Base-by-base conservation (phyloP, 2,329 filamentous ascomycete species). In the Trichoderma sp. region DNA sequence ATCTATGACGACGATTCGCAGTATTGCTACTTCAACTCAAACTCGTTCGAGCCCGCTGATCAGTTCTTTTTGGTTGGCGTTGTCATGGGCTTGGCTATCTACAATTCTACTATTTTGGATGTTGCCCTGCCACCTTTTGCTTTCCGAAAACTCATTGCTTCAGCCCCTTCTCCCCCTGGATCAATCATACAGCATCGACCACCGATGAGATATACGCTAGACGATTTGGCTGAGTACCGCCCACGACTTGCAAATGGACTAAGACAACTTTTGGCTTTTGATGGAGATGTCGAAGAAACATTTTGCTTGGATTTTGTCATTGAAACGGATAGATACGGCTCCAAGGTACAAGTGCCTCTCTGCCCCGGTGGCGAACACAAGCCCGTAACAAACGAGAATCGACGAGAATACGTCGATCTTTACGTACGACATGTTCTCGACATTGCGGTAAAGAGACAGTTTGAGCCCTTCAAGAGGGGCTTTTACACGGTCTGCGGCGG, bases 401-500 rank as follows among this genome's bases (percentile, higher is more conserved):
- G 93, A 32, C 88, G 89, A 74, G 94, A 97, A 77, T 98, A 95
- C 76, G 94, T 97, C 68, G 92, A 95, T 75, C 84, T 94, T 2
- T 97, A 97, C 78, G 88, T 97, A 11, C 89, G 90, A 50, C 92
- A 95, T 78, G 80, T 95, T 11, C 88, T 98, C 12, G 94, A 97
- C 76, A 90, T 87, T 7, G 88, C 93, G 1, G 92, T 97, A 1
- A 84, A 88, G 50, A 88, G 93, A 53, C 94, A 97, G 78, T 98
- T 97, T 74, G 94, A 97, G 78, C 94, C 95, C 0, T 98, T 98
- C 85, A 96, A 96, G 79, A 89, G 94, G 69, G 95, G 95, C 1
- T 98, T 98, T 81, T 98, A 94, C 80, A 97, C 93, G 0, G 93
- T 97, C 32, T 97, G 94, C 78, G 93, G 92, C 43, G 93, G 94